Conservation (phyloP, 73 alveolate species). For the Symbiodinium natans region DNA sequence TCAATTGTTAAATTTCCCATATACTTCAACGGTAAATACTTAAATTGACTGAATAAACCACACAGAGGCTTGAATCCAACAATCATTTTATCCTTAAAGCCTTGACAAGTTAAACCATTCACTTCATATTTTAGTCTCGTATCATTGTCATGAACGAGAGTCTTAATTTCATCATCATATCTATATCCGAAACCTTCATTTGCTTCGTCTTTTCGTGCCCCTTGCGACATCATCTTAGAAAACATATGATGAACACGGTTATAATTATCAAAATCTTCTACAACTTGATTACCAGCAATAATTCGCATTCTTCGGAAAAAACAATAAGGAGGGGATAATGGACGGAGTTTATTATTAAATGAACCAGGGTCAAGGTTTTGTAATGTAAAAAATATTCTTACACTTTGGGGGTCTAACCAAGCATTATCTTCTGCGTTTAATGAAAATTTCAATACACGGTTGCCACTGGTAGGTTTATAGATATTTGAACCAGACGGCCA, state of each 20-base stretch:
- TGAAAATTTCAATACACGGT: background rate
- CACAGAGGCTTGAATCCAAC: background rate
- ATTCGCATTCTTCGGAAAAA: background rate
- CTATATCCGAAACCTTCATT: background rate
- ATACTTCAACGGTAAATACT: background rate
- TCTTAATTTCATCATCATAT: background rate
- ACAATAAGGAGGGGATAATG: background rate
- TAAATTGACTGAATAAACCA: background rate
- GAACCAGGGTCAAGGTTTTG: background rate
- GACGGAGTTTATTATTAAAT: background rate
- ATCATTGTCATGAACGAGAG: background rate
- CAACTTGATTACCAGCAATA: background rate
- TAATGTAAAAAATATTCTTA: background rate
- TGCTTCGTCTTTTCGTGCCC: background rate
- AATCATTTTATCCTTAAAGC: background rate
- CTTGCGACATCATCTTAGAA: background rate
- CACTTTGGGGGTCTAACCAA: background rate
- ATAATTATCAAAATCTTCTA: background rate
- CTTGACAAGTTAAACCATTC: background rate
- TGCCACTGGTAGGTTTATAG: background rate
- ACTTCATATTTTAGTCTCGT: background rate
- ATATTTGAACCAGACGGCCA: background rate
- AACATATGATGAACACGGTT: background rate
- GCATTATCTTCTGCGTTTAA: background rate
- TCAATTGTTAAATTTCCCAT: background rate